Conservation (phyloP, 164 flowering plant species). For the Berberis thunbergii region DNA sequence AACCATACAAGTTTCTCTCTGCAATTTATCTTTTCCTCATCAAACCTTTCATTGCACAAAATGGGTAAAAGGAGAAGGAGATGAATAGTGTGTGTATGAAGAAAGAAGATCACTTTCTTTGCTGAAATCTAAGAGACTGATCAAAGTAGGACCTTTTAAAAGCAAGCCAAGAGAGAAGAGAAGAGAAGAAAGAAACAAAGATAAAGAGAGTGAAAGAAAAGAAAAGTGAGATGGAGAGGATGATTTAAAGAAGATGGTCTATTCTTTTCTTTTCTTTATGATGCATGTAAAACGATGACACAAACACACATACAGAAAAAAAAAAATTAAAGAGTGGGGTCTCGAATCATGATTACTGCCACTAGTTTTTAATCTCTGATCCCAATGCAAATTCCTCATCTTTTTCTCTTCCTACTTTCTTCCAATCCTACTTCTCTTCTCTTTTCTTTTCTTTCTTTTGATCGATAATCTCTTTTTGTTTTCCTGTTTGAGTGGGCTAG, state of each 20-base stretch:
- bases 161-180: not conserved
- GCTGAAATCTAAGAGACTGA: slow-evolving; percentile 1
- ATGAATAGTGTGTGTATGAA: not conserved
- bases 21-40: too few species aligned
- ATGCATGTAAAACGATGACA: slow-evolving; percentile 24
- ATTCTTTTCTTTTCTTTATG: not conserved
- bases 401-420: not conserved
- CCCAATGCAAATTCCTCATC: slow-evolving; percentile 14
- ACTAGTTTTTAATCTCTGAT: slow-evolving; percentile 15
- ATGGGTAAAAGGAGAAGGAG: not conserved
- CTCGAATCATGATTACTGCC: slow-evolving; percentile 21
- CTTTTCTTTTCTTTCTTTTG: not conserved
- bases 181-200: not conserved
- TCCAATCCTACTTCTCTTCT: not conserved
- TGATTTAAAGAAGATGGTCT: not conserved
- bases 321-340: not conserved
- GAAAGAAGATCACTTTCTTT: not conserved
- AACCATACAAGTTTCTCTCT: too few species aligned
- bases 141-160: not conserved
- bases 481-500: too few species aligned
- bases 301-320: not conserved
- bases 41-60: too few species aligned
- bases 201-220: too few species aligned
- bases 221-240: not conserved
- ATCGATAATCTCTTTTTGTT: not conserved